Percentiles rank a stretch among this genome's conserved stretches.
These are phyloP conservation scores for Conoideocrella luteorostrata DNA, from an alignment of 2,329 filamentous ascomycete species.

Conservation along the genomic window DNA sequence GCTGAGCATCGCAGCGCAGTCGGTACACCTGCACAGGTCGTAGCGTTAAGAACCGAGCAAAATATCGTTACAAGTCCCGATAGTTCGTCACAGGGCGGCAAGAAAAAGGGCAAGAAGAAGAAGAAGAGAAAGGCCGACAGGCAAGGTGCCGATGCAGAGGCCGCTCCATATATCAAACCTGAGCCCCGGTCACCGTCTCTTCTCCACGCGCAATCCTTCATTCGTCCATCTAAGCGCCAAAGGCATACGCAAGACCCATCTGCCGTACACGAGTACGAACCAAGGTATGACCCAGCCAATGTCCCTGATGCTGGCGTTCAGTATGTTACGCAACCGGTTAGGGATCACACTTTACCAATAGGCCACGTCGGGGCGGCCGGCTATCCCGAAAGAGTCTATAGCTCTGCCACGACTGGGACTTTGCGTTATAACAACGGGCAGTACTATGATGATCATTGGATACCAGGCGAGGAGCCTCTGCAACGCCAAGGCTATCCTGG, in stretches of 20 bases:
- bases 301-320: slow-evolving; percentile 29
- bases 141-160: slow-evolving; percentile 39
- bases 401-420: slow-evolving; percentile 19
- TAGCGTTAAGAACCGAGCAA: slow-evolving; percentile 47
- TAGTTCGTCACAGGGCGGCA: slow-evolving; percentile 51
- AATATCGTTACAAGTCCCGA: slow-evolving; percentile 49
- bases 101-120: slow-evolving; percentile 43
- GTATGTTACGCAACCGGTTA: slow-evolving; percentile 21
- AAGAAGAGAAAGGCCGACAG: slow-evolving; percentile 49
- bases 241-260: slow-evolving; percentile 39
- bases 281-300: slow-evolving; percentile 35
- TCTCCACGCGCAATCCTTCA: slow-evolving; percentile 43
- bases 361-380: background rate
- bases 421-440: slow-evolving; percentile 24
- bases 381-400: slow-evolving; percentile 13
- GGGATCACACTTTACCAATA: slow-evolving; percentile 20
- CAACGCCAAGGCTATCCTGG: slow-evolving; percentile 32
- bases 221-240: slow-evolving; percentile 51
- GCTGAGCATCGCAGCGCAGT: slow-evolving; percentile 1
- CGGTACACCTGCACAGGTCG: slow-evolving; percentile 44
- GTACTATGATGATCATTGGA: slow-evolving; percentile 25
- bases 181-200: slow-evolving; percentile 61
- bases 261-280: slow-evolving; percentile 27
- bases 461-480: slow-evolving; percentile 22
- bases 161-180: slow-evolving; percentile 52